These are phyloP conservation scores for Candida easanensis DNA, from an alignment of 805 yeast genomes.

Conservation along the genomic window DNA sequence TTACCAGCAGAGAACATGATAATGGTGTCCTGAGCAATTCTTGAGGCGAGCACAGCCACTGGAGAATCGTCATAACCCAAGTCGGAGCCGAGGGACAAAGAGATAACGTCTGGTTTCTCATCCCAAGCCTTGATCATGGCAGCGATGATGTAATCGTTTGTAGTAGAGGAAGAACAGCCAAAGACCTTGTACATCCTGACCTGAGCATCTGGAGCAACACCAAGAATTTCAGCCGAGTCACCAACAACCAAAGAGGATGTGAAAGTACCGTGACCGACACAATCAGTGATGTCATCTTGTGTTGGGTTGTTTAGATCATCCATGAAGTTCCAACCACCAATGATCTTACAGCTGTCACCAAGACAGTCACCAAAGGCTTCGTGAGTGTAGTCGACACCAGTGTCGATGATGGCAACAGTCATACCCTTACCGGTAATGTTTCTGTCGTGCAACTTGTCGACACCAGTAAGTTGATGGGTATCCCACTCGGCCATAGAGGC, in stretches of 20 bases:
- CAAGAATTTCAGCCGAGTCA: conserved; percentile 3
- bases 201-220: conserved; percentile 21
- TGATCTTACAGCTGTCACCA: conserved; percentile 9
- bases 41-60: conserved; percentile 12
- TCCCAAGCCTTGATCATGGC: conserved; percentile 17
- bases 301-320: conserved; percentile 2
- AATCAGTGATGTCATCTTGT: conserved; percentile 14
- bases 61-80: conserved; percentile 15
- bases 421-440: conserved; percentile 4
- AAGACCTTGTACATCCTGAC: conserved; percentile 18
- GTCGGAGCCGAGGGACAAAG: conserved; percentile 15
- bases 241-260: conserved; percentile 17
- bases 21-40: conserved; percentile 12
- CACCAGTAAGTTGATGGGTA: conserved; percentile 7
- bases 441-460: conserved; percentile 3
- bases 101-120: conserved; percentile 14
- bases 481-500: conserved; percentile 5
- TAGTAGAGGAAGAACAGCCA: conserved; percentile 9
- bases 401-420: conserved; percentile 7
- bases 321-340: conserved; percentile 17
- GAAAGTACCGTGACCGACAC: conserved; percentile 21
- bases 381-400: conserved; percentile 12
- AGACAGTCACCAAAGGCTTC: conserved; percentile 10
- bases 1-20: conserved; percentile 20
- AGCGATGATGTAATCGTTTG: conserved; percentile 16